Conservation (phyloP, 2,329 filamentous ascomycete species). For the Metarhizium rileyi region DNA sequence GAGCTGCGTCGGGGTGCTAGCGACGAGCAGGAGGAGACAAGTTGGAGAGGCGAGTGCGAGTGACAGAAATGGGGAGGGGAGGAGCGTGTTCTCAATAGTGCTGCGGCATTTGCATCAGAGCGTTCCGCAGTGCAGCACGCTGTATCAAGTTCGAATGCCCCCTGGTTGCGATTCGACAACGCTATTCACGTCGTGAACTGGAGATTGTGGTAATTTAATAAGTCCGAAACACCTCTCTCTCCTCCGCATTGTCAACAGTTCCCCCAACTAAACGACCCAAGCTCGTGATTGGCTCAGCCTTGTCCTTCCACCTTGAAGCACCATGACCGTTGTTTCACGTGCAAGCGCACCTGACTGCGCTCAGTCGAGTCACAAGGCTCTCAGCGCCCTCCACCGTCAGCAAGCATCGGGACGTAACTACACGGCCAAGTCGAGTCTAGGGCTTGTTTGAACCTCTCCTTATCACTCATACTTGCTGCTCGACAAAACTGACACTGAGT, state of each 20-base stretch:
- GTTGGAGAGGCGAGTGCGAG: background rate
- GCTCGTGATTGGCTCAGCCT: constrained; percentile 1
- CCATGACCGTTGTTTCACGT: background rate
- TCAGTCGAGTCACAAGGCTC: background rate
- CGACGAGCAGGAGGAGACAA: background rate
- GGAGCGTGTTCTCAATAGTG: background rate
- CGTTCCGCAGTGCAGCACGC: background rate
- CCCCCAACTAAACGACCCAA: background rate
- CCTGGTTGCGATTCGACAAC: background rate
- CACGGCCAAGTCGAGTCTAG: background rate
- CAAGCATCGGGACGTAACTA: no score
- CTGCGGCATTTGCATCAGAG: background rate
- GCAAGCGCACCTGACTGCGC: background rate
- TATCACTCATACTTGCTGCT: background rate
- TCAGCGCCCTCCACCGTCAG: background rate
- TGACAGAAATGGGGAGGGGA: background rate
- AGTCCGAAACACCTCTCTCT: no score
- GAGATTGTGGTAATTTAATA: no score
- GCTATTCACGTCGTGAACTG: background rate
- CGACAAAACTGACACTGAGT: background rate
- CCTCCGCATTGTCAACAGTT: background rate
- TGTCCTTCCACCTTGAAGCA: background rate
- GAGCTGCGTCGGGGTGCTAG: background rate
- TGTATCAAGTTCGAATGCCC: background rate
- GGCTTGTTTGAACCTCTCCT: background rate